Conservation (phyloP, 257 asterid genomes). For the Primulina tabacum region DNA sequence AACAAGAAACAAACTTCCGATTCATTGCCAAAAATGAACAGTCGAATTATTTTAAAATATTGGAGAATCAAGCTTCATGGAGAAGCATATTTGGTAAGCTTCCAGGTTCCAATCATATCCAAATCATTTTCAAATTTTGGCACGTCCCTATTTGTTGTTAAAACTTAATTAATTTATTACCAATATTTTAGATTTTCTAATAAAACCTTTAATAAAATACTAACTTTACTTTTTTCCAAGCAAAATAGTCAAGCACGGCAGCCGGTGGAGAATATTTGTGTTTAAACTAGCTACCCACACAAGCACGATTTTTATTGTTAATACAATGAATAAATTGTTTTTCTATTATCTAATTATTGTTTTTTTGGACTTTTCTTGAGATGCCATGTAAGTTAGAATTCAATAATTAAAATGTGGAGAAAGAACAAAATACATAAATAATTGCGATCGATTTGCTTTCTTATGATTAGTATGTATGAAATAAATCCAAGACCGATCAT, state of each 20-base stretch:
- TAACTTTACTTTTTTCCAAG: too few species aligned
- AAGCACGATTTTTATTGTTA: background rate
- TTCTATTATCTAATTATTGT: too few species aligned
- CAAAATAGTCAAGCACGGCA: background rate
- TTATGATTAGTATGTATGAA: too few species aligned
- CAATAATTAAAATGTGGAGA: too few species aligned
- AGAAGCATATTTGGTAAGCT: conserved; percentile 24
- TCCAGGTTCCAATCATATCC: background rate
- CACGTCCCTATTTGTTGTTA: conserved; percentile 17
- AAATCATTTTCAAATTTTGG: background rate
- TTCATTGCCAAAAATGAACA: conserved; percentile 5
- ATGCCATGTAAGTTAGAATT: background rate
- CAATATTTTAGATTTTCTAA: too few species aligned
- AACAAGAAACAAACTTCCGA: background rate
- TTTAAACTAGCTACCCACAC: background rate
- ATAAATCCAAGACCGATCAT: background rate
- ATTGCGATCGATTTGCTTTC: background rate
- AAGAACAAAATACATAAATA: too few species aligned
- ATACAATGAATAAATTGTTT: too few species aligned
- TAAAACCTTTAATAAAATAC: too few species aligned
- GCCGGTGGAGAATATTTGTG: background rate
- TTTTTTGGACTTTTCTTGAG: background rate
- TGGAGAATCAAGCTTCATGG: conserved; percentile 11
- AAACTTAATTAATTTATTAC: background rate
- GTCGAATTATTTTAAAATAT: background rate